phyloP scores from a whole-genome alignment of 495 filamentous ascomycete species.

The Penicillium ochrochloron region DNA sequence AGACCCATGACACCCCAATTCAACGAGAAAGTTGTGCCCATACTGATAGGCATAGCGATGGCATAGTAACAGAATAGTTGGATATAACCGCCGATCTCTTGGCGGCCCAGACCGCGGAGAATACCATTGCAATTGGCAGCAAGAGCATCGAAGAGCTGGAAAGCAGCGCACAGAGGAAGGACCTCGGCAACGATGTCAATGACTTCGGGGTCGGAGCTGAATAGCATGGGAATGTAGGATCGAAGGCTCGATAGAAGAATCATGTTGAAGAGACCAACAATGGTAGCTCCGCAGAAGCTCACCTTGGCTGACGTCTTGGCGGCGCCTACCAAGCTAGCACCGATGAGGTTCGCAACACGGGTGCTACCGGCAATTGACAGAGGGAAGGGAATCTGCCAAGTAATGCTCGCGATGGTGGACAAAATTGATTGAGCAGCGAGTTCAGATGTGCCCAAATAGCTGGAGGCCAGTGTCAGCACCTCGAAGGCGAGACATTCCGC shows the following conservation, averaged over 20 bases:
- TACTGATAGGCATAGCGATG: constrained; percentile 82
- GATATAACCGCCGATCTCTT: constrained; percentile 87
- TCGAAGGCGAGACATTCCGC: constrained; percentile 90
- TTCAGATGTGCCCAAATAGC: constrained; percentile 69
- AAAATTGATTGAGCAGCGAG: constrained; percentile 74
- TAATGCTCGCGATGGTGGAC: constrained; percentile 61
- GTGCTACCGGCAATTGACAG: constrained; percentile 66
- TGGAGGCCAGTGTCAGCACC: constrained; percentile 72
- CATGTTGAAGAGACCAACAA: constrained; percentile 79
- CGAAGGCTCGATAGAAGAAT: constrained; percentile 65
- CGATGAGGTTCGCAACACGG: constrained; percentile 67
- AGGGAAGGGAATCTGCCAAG: constrained; percentile 71
- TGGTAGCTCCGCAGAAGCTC: constrained; percentile 62
- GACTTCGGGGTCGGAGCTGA: constrained; percentile 81
- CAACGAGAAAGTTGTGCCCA: constrained; percentile 72
- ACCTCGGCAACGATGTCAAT: constrained; percentile 71
- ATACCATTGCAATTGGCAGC: constrained; percentile 80
- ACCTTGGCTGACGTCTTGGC: constrained; percentile 74
- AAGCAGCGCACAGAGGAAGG: constrained; percentile 79
- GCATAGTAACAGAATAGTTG: constrained; percentile 85
- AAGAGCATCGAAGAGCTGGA: constrained; percentile 86
- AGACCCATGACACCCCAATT: constrained; percentile 75
- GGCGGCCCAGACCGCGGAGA: constrained; percentile 80
- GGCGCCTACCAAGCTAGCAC: constrained; percentile 70
- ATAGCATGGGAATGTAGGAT: constrained; percentile 72